Base-by-base conservation (phyloP, 2,329 filamentous ascomycete species). In the Lasiodiplodia sp. region DNA sequence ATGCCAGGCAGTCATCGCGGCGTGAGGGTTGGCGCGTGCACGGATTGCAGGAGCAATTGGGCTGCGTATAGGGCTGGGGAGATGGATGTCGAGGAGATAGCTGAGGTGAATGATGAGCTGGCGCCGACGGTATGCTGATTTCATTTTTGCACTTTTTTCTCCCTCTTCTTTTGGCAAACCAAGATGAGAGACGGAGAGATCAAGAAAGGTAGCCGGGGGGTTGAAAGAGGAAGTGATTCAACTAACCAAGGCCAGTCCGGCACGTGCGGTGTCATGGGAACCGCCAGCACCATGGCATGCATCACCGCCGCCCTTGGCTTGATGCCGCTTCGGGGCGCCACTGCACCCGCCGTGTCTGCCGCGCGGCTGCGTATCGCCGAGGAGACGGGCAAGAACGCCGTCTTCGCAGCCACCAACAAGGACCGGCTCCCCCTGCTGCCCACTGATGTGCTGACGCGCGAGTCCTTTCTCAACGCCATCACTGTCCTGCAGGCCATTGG, bases 41-140 rank as follows among this genome's bases (percentile, higher is more conserved):
- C 91, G 0, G 91, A 93, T 72, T 93, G 91, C 69, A 83, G 91
- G 12, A 91, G 87, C 73, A 92, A 91, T 70, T 93, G 91, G 91
- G 91, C 90, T 0, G 85, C 83, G 0, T 93, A 87, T 68, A 82
- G 91, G 21, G 90, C 89, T 0, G 89, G 89, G 0, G 82, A 84
- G 6, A 85, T 92, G 8, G 90, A 92, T 70, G 87, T 93, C 2
- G 91, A 93, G 75, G 91, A 92, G 69, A 92, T 93, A 28, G 83
- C 86, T 1, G 87, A 83, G 2, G 84, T 93, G 34, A 93, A 92
- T 70, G 90, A 92, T 56, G 91, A 93, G 73, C 81, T 93, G 8
- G 90, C 90, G 0, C 91, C 91, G 0, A 92, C 90, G 0, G 88
- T 89, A 75, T 72, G 84, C 74, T 40, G n/a, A 10, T 0, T 23